Conservation (phyloP, 2,329 filamentous ascomycete species). For the Thelonectria blattea region DNA sequence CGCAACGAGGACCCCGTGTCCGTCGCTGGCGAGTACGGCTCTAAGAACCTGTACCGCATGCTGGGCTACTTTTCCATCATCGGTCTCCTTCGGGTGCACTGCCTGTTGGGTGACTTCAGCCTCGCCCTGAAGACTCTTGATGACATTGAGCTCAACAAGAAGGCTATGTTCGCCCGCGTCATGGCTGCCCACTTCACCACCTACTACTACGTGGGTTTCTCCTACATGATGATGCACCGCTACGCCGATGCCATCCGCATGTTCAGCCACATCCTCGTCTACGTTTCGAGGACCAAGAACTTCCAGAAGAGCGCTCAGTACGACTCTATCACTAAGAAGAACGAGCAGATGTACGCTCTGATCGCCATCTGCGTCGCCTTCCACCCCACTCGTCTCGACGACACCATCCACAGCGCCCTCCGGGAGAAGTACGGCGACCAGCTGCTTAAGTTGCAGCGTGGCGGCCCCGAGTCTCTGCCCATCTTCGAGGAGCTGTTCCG, state of each 20-base stretch:
- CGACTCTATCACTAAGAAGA: slow-evolving; percentile 99
- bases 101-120: slow-evolving; percentile 95
- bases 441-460: slow-evolving; percentile 94
- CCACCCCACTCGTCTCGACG: slow-evolving; percentile 94
- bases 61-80: slow-evolving; percentile 99
- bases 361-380: slow-evolving; percentile 99
- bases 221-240: slow-evolving; percentile 99
- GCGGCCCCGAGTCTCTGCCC: slow-evolving; percentile 91
- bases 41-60: slow-evolving; percentile 95
- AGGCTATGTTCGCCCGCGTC: slow-evolving; percentile 99
- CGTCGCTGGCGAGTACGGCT: slow-evolving; percentile 94
- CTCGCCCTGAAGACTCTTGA: slow-evolving; percentile 98
- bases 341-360: slow-evolving; percentile 99
- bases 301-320: slow-evolving; percentile 99
- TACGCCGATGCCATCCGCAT: slow-evolving; percentile 99
- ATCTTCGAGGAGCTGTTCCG: slow-evolving; percentile 99
- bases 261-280: slow-evolving; percentile 99
- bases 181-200: slow-evolving; percentile 99
- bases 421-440: slow-evolving; percentile 99
- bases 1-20: slow-evolving; percentile 86
- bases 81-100: slow-evolving; percentile 93
- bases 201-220: slow-evolving; percentile 99
- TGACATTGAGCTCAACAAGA: slow-evolving; percentile 99
- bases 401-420: slow-evolving; percentile 97
- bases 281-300: slow-evolving; percentile 98